Evolutionary conservation across 176 grass and related monocot species (phyloP).

Genomic region (Themeda triandra): DNA sequence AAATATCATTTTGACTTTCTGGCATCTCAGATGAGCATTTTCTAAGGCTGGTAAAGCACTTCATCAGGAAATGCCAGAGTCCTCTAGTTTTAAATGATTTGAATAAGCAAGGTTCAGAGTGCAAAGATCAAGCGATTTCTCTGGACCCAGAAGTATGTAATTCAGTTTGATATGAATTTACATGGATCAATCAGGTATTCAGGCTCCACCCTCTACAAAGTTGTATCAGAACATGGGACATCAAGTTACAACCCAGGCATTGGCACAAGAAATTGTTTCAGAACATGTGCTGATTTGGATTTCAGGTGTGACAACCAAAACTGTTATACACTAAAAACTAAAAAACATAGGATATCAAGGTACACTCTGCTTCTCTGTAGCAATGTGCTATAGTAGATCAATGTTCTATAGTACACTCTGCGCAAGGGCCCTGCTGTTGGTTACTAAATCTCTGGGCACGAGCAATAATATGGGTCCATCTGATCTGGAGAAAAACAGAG

Average conservation of each 20-base stretch:
- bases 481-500: not conserved
- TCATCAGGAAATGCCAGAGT: not conserved
- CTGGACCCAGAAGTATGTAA: not conserved
- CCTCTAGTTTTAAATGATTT: not conserved
- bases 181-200: not conserved
- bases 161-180: not conserved
- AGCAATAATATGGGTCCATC: not conserved
- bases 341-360: not conserved
- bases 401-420: too few species aligned
- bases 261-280: not conserved
- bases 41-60: not conserved
- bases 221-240: too few species aligned
- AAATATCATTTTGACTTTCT: not conserved
- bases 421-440: not conserved
- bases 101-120: not conserved
- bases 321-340: not conserved
- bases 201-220: not conserved
- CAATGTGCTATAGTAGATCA: not conserved
- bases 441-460: not conserved
- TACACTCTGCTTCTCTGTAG: not conserved
- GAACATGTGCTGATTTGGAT: not conserved
- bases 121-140: not conserved
- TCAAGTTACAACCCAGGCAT: not conserved
- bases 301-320: not conserved
- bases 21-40: not conserved